Evolutionary conservation across 768 basidiomycete species (phyloP).

Genomic region (Boletus pseudopeckii): DNA sequence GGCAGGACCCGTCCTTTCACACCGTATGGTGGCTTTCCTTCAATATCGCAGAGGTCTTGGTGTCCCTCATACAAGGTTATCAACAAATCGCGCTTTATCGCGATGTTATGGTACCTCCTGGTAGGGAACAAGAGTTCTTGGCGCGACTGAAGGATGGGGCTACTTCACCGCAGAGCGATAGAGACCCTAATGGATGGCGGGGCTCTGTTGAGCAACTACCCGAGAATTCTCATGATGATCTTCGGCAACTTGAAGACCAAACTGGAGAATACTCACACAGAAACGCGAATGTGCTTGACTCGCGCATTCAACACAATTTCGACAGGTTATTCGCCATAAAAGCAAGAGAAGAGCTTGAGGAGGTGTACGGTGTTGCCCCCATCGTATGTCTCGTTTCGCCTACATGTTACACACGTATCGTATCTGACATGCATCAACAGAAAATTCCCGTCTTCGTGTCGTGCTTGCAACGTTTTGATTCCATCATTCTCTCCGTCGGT

Average conservation of each 20-base stretch:
- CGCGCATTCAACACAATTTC: conserved; percentile 61
- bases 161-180: conserved; percentile 7
- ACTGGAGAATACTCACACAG: neutral
- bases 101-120: conserved; percentile 57
- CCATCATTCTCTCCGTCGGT: conserved; percentile 67
- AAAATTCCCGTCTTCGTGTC: conserved; percentile 77
- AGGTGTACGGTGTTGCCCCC: conserved; percentile 74
- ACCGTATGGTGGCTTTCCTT: conserved; percentile 77
- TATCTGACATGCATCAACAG: conserved; percentile 34
- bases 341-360: conserved; percentile 71
- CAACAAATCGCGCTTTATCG: conserved; percentile 62
- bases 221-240: conserved; percentile 14
- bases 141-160: conserved; percentile 23
- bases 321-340: conserved; percentile 62
- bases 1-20: conserved; percentile 54
- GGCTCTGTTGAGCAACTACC: conserved; percentile 6
- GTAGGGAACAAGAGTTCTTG: conserved; percentile 40
- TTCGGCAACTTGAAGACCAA: conserved; percentile 22
- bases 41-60: conserved; percentile 62
- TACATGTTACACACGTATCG: neutral
- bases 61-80: conserved; percentile 69
- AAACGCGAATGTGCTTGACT: conserved; percentile 19
- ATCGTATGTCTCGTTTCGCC: conserved; percentile 50
- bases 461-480: conserved; percentile 72
- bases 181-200: conserved; percentile 8